Percentiles rank a stretch among this genome's conserved stretches.
phyloP scores from a whole-genome alignment of 148 eudicot genomes.

The Silene latifolia region DNA sequence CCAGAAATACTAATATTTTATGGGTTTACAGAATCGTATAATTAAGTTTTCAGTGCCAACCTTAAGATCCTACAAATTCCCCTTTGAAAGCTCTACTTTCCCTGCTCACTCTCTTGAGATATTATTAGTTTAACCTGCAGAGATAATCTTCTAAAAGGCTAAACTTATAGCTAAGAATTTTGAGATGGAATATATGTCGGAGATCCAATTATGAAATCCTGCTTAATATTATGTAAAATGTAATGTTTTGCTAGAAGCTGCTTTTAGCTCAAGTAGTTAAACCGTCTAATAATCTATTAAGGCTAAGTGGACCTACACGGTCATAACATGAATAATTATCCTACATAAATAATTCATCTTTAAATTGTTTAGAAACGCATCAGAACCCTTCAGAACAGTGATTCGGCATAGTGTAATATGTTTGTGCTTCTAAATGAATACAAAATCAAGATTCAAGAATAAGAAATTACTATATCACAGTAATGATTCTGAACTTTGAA shows the following conservation, averaged over 20 bases:
- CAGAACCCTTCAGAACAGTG: background rate
- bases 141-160: slow-evolving; percentile 30
- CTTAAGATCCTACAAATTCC: slow-evolving; percentile 20
- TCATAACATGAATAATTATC: background rate
- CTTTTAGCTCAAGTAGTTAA: background rate
- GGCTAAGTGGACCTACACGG: no score
- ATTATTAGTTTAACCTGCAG: slow-evolving; percentile 14
- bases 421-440: slow-evolving; percentile 1
- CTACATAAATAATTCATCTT: background rate
- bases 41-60: slow-evolving; percentile 21
- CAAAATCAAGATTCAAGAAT: background rate
- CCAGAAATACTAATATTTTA: slow-evolving; percentile 15
- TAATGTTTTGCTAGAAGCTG: background rate
- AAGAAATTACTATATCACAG: slow-evolving; percentile 4
- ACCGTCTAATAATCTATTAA: background rate
- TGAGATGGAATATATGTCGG: background rate
- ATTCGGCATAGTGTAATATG: slow-evolving; percentile 6
- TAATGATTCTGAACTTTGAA: slow-evolving; percentile 21
- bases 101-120: slow-evolving; percentile 17
- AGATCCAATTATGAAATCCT: background rate
- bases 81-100: slow-evolving; percentile 12
- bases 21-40: slow-evolving; percentile 12
- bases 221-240: background rate
- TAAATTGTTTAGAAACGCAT: background rate
- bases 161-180: slow-evolving; percentile 22